Evolutionary conservation across 169 alveolate species (phyloP).

Genomic region (Ichthyophthirius multifiliis): DNA sequence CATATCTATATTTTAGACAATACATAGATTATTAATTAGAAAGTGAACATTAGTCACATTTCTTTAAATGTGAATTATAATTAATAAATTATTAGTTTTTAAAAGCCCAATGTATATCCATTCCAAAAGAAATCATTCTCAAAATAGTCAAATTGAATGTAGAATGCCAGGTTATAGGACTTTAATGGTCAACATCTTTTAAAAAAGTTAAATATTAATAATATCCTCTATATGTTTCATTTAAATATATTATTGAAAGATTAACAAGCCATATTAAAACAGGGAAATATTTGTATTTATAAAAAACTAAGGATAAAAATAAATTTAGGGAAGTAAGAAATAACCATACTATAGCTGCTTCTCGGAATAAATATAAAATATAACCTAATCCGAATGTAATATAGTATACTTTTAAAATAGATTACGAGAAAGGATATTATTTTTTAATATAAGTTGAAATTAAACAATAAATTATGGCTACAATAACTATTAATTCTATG

Average conservation of each 20-base stretch:
- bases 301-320: slow-evolving; percentile 2
- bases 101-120: slow-evolving; percentile 55
- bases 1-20: slow-evolving; percentile 40
- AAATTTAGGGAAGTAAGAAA: not conserved
- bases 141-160: slow-evolving; percentile 58
- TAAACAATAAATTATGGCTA: slow-evolving; percentile 31
- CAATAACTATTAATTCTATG: slow-evolving; percentile 18
- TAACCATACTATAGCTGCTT: slow-evolving; percentile 21
- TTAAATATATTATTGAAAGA: slow-evolving; percentile 36
- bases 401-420: slow-evolving; percentile 27
- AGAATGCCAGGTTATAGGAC: slow-evolving; percentile 57
- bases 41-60: slow-evolving; percentile 45
- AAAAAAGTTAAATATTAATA: not conserved
- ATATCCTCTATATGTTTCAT: slow-evolving; percentile 61
- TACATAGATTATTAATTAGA: not conserved
- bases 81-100: slow-evolving; percentile 15
- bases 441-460: slow-evolving; percentile 34
- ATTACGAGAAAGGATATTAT: not conserved
- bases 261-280: slow-evolving; percentile 56
- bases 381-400: slow-evolving; percentile 31
- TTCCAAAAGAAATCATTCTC: slow-evolving; percentile 63
- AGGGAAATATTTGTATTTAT: slow-evolving; percentile 34
- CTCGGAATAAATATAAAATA: slow-evolving; percentile 24
- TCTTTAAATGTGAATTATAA: slow-evolving; percentile 38
- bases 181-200: slow-evolving; percentile 26